phyloP scores from a whole-genome alignment of 176 grass and related monocot genomes.

The Triticum urartu region DNA sequence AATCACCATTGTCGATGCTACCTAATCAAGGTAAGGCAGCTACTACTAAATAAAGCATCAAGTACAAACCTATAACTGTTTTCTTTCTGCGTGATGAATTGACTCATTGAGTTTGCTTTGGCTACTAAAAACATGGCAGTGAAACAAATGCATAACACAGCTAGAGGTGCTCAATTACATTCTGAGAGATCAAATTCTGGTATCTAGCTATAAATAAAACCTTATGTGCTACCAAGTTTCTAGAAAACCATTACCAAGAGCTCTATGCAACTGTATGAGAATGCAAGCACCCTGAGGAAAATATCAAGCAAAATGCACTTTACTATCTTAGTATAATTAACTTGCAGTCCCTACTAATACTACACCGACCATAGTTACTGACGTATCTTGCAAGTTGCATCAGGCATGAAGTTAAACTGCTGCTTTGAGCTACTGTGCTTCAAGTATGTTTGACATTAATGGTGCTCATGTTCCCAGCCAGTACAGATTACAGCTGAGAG shows the following conservation, averaged over 20 bases:
- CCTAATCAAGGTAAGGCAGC: not conserved
- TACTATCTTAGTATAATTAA: not conserved
- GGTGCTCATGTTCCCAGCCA: not conserved
- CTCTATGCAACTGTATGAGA: not conserved
- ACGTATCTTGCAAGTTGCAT: not conserved
- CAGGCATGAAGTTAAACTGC: not conserved
- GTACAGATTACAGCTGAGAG: not conserved
- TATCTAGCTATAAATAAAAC: not conserved
- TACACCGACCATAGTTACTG: not conserved
- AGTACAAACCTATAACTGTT: not conserved
- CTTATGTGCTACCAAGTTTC: conserved; percentile 4
- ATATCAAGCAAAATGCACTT: not conserved
- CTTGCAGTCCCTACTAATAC: not conserved
- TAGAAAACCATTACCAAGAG: not conserved
- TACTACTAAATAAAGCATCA: not conserved
- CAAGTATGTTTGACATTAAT: not conserved
- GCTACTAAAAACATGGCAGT: not conserved
- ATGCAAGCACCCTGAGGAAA: not conserved
- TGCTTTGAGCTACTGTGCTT: not conserved
- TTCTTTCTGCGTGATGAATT: not conserved
- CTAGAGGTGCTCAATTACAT: not conserved
- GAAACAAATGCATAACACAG: not conserved
- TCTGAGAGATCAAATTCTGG: not conserved
- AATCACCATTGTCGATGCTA: not conserved
- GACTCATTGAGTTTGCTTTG: not conserved